phyloP scores from a whole-genome alignment of 1,139 yeast species.

The Zygoascus hellenicus region DNA sequence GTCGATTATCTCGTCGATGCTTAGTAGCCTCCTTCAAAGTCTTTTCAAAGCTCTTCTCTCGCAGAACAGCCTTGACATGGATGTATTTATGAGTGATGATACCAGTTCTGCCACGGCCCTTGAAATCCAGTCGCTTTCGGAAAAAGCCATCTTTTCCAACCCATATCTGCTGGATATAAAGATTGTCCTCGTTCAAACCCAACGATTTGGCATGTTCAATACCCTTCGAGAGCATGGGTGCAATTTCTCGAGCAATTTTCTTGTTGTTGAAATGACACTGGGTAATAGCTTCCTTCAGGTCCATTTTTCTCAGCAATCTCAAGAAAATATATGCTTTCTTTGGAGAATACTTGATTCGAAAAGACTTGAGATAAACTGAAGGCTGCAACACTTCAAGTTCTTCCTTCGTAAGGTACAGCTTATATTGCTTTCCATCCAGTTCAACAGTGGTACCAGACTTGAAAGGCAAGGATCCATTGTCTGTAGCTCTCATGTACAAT shows the following conservation, averaged over 20 bases:
- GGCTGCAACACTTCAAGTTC: slow-evolving; percentile 81
- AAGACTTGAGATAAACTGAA: slow-evolving; percentile 68
- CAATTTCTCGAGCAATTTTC: slow-evolving; percentile 74
- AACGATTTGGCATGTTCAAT: slow-evolving; percentile 59
- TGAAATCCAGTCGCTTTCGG: slow-evolving; percentile 68
- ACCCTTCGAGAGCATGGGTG: slow-evolving; percentile 67
- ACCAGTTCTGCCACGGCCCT: slow-evolving; percentile 91
- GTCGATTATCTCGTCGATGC: slow-evolving; percentile 39
- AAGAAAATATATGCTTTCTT: slow-evolving; percentile 83
- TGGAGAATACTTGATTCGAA: slow-evolving; percentile 75
- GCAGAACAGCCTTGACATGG: slow-evolving; percentile 74
- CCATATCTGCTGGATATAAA: slow-evolving; percentile 83
- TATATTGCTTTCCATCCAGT: slow-evolving; percentile 48
- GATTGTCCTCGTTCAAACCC: slow-evolving; percentile 53
- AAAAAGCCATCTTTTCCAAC: slow-evolving; percentile 82
- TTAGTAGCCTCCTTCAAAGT: slow-evolving; percentile 39
- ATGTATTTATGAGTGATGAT: slow-evolving; percentile 67
- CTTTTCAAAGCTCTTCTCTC: slow-evolving; percentile 55
- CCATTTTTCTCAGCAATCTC: slow-evolving; percentile 65
- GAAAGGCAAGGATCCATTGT: slow-evolving; percentile 57
- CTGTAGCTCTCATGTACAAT: slow-evolving; percentile 58
- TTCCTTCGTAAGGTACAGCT: slow-evolving; percentile 50
- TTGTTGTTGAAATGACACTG: slow-evolving; percentile 88
- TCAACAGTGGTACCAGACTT: slow-evolving; percentile 54
- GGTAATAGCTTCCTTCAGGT: slow-evolving; percentile 74